Evolutionary conservation across 2,329 filamentous ascomycete species (phyloP).

Genomic region (Nemania bipapillata): DNA sequence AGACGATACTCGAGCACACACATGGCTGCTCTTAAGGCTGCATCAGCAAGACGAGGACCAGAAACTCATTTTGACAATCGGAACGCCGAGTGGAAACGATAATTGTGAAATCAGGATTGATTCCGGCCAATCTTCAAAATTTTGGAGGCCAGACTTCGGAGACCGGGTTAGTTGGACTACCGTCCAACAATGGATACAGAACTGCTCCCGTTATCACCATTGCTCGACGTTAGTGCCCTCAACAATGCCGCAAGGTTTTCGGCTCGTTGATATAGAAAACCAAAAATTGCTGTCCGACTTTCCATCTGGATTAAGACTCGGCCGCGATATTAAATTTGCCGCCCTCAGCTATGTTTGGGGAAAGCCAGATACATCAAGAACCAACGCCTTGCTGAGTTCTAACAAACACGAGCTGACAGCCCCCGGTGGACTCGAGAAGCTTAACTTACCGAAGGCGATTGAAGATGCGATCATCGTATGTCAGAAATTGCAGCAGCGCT

Average conservation of each 20-base stretch:
- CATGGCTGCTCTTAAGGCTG: no score
- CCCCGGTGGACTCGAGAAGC: neutral
- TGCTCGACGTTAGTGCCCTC: neutral
- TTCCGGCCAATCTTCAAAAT: neutral
- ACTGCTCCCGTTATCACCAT: neutral
- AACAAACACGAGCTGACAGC: slow-evolving; percentile 5
- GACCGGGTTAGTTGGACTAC: neutral
- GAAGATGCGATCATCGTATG: slow-evolving; percentile 15
- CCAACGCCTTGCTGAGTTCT: neutral
- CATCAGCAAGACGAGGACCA: no score
- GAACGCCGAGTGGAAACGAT: no score
- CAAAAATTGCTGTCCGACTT: neutral
- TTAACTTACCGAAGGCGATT: slow-evolving; percentile 7
- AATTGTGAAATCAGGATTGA: neutral
- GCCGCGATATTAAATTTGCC: slow-evolving; percentile 5
- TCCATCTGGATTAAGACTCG: neutral
- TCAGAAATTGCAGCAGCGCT: slow-evolving; percentile 3
- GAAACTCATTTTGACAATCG: no score
- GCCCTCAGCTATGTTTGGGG: slow-evolving; percentile 17
- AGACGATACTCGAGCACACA: slow-evolving; percentile 1
- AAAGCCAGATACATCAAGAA: slow-evolving; percentile 6
- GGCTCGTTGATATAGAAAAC: slow-evolving; percentile 3
- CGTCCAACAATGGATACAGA: neutral
- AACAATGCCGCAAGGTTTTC: slow-evolving; percentile 13
- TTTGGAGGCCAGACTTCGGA: neutral